Base-by-base conservation (phyloP, 805 yeast species). In the Danielozyma ontarioensis region DNA sequence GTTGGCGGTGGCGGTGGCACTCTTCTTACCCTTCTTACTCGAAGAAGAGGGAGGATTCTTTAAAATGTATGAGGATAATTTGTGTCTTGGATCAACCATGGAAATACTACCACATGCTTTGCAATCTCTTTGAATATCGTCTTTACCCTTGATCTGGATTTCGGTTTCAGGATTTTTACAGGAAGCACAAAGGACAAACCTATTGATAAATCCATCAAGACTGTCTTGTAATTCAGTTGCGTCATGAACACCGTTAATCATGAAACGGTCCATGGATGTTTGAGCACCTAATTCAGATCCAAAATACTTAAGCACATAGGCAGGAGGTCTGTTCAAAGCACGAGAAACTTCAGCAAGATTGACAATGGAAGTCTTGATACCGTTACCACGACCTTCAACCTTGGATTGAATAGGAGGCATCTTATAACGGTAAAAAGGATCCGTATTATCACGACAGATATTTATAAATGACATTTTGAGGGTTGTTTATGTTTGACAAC, bases 111-210 rank as follows among this genome's bases (percentile, higher is more conserved):
- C 98, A 73, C 98, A 93, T 15, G 98, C 98, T 61, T 93, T 93
- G 73, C 98, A 93, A 62, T 93, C 97, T 64, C 88, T 80, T 48
- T 80, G 81, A 55, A 93, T 68, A 46, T 70, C 70, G 28, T 81
- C 93, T 45, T 77, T 81, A 48, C 80, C 83, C 50, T 80, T 78
- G 48, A 93, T 72, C 46, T 80, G 72, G 56, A 89, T 80, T 57
- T 87, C 97, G 16, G 98, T 93, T 68, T 93, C 98, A 29, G 98
- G 98, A 68, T 93, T 93, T 69, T 85, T 84, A 73, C 98, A 93
- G 36, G 86, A 74, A 17, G 84, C 89, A 76, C 98, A 93, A 33
- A 93, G 75, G 41, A 93, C 96, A 55, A 87, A 93, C 62, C 81
- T 89, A 65, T 70, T 72, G 68, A 93, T 93, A 66, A 93, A 93